Conservation (phyloP, 352 stramenopile species). For the Pythium grandisporangium region DNA sequence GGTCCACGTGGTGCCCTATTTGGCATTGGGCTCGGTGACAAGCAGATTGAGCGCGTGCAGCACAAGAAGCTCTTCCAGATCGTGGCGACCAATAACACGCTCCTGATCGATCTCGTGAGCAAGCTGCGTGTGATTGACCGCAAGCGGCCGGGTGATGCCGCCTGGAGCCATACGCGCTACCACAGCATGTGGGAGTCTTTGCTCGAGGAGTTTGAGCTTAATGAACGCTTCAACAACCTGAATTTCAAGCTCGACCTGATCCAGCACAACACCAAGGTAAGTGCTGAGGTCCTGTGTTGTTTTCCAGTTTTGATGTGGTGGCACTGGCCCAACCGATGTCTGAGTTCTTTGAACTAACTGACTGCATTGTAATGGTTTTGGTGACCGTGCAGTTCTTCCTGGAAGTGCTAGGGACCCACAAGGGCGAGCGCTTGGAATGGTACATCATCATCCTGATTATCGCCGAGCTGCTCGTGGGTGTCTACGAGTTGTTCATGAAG, state of each 20-base stretch:
- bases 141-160: constrained; percentile 85
- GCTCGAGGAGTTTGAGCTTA: constrained; percentile 91
- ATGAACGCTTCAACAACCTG: constrained; percentile 93
- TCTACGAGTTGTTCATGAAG: constrained; percentile 77
- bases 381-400: constrained; percentile 99
- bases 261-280: constrained; percentile 95
- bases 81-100: constrained; percentile 94
- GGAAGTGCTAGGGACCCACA: constrained; percentile 94
- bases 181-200: constrained; percentile 87
- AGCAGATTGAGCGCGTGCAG: constrained; percentile 61
- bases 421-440: constrained; percentile 93
- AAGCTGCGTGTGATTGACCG: constrained; percentile 95
- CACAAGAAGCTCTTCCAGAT: constrained; percentile 83
- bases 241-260: constrained; percentile 97
- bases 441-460: constrained; percentile 97
- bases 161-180: constrained; percentile 94
- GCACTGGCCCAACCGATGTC: too few relatives aligned
- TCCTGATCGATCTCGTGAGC: constrained; percentile 94
- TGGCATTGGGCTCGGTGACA: constrained; percentile 28
- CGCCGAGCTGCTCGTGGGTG: constrained; percentile 89
- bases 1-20: constrained; percentile 62
- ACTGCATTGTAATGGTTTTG: constrained; percentile 3
- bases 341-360: constrained; percentile 2
- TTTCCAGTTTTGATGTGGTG: neutral
- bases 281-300: neutral